Base-by-base conservation (phyloP, 2,329 filamentous ascomycete species). In the Colletotrichum aenigma region DNA sequence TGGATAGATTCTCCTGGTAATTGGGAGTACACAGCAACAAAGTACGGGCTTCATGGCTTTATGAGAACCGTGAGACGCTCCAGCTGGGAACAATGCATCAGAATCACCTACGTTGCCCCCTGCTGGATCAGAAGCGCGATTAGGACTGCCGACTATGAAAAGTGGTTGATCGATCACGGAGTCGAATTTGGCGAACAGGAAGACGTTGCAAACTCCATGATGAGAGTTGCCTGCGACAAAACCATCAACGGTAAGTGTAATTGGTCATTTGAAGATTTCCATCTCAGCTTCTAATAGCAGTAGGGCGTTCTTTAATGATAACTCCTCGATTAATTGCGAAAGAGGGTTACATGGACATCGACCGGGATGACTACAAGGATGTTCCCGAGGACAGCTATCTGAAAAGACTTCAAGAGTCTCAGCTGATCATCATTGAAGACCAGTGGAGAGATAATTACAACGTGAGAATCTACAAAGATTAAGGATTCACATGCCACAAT, bases 21-120 rank as follows among this genome's bases (percentile, higher is more conserved):
- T 48, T 83, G 82, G 78, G 81, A 85, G 75, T 86, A 87, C 74
- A 88, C 85, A 16, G 82, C 82, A 52, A 88, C 84, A 8, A 88
- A 88, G 77, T 87, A 85, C 70, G 87, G 83, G 3, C 81, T 86
- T 1, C 80, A 86, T 7, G 87, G 86, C 0, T 82, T 89, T 66
- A 87, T 89, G 84, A 79, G 83, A 8, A 85, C 82, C 2, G 86
- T 80, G 3, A 79, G 87, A 6, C 80, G 82, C 9, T 85, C 81
- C 8, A 81, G 81, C 18, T 84, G 82, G 75, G 82, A 85, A 75
- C 85, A 89, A 70, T 82, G 82, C 8, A 87, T 89, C 48, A 82
- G 88, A 1, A 86, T 89, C 61, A 87, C 87, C 69, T 85, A 88
- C 55, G 85, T 88, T 2, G 86, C 86, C 0, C 87, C 86, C 10